A percentile compares a stretch with the other conserved stretches of the same genome.
These are phyloP conservation scores for Pseudocercospora vitis DNA, from an alignment of 2,329 filamentous ascomycete genomes.

Conservation along the genomic window DNA sequence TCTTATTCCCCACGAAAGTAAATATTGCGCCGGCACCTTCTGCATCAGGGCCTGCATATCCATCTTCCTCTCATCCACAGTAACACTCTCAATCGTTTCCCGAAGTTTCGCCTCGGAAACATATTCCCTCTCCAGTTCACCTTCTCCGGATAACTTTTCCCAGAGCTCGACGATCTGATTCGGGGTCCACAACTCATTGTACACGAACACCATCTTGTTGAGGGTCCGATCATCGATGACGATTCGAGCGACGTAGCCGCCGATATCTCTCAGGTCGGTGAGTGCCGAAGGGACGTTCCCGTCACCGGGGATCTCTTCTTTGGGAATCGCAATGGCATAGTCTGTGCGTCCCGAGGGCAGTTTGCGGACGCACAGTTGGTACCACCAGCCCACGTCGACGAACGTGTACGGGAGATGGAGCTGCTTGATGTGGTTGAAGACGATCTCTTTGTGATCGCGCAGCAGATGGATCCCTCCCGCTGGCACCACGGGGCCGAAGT, in stretches of 20 bases:
- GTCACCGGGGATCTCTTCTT: constrained; percentile 46
- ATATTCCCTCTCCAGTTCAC: constrained; percentile 39
- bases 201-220: constrained; percentile 54
- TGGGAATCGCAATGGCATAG: constrained; percentile 42
- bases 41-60: background rate
- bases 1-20: constrained; percentile 49
- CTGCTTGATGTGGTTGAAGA: constrained; percentile 52
- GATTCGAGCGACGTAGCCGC: constrained; percentile 53
- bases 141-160: constrained; percentile 53
- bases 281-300: constrained; percentile 48
- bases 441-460: constrained; percentile 49
- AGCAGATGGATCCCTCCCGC: constrained; percentile 46
- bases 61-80: constrained; percentile 29
- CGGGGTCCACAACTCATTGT: constrained; percentile 48
- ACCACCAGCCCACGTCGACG: constrained; percentile 62
- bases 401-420: constrained; percentile 56
- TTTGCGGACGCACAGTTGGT: constrained; percentile 50
- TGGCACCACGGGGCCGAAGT: constrained; percentile 43
- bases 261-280: constrained; percentile 56
- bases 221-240: constrained; percentile 55
- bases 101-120: constrained; percentile 40
- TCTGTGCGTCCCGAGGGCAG: constrained; percentile 51
- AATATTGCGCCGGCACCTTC: constrained; percentile 46
- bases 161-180: constrained; percentile 51
- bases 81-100: constrained; percentile 34